Evolutionary conservation across 768 basidiomycete genomes (phyloP), one percentile per base, ranked within the genome.

Genomic region (Calvatia gigantea): DNA sequence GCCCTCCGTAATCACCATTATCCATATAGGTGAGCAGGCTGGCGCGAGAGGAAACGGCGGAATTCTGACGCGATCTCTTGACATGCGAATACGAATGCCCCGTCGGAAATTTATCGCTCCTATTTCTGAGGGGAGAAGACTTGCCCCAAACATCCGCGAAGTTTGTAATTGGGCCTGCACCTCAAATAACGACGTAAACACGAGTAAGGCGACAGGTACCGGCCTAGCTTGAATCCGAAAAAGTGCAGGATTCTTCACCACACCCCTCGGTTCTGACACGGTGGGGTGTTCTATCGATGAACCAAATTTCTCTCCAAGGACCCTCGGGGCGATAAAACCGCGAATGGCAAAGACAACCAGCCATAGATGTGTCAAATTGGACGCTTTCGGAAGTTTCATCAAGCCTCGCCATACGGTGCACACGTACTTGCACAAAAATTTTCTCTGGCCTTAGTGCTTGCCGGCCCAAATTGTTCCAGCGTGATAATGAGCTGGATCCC

Each of bases 251-350:
- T 47, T 39, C 46, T 31, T 35, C 37, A 31, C 19, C 44, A 29
- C 45, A 38, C 35, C 35, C 17, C 17, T 33, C 14, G 54, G 35
- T 47, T 55, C 37, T 21, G 32, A 38, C 33, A 37, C 46, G 46
- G 19, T 31, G 54, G 27, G 12, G 45, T 35, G 54, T 55, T 55
- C 54, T 55, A 55, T 55, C 45, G 54, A 55, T 55, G 45, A 29
- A 38, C 35, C 3, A 54, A 28, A 28, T 19, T 38, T 55, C 41
- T 28, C 39, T 25, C 33, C 25, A 32, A 28, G 54, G 35, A 46
- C 35, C 23, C 27, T 39, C 54, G 11, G 23, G 43, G 43, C 37
- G 54, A 55, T 47, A 55, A 42, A 55, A 31, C 44, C 54, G 29
- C 51, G 51, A 53, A 55, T 38, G 54, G 54, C 28, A 29, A 47